phyloP scores from a whole-genome alignment of 2,329 filamentous ascomycete genomes.

The Nemania sp. region DNA sequence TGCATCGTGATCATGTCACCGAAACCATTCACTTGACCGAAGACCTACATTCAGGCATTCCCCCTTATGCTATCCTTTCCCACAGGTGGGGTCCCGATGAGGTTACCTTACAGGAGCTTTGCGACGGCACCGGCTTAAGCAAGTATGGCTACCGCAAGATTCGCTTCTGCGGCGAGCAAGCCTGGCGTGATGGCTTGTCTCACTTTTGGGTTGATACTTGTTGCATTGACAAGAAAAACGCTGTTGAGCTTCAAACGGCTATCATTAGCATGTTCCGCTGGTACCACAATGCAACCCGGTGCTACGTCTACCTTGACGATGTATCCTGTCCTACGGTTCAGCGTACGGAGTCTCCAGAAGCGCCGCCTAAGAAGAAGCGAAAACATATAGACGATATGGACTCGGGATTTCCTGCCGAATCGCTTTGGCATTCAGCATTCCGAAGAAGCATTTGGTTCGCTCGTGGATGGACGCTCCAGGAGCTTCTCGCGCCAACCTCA shows the following conservation, averaged over 20 bases:
- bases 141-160: conserved; percentile 7
- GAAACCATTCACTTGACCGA: background rate
- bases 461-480: background rate
- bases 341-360: background rate
- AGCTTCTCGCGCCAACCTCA: conserved; percentile 1
- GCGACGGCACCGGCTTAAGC: background rate
- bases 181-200: background rate
- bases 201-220: conserved; percentile 9
- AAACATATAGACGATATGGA: background rate
- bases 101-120: conserved; percentile 1
- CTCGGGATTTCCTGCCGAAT: background rate
- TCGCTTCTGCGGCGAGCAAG: background rate
- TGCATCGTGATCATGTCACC: background rate
- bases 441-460: background rate
- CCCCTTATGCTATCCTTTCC: conserved; percentile 8
- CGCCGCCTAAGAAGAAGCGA: background rate
- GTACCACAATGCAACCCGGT: background rate
- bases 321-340: background rate
- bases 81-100: conserved; percentile 4
- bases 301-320: conserved; percentile 10
- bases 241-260: background rate
- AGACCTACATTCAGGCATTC: background rate
- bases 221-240: conserved; percentile 5
- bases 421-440: background rate
- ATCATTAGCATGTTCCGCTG: conserved; percentile 8